Percentiles rank a stretch among this genome's conserved stretches.
phyloP scores from a whole-genome alignment of 2,329 filamentous ascomycete species.

The Calonectria montana region DNA sequence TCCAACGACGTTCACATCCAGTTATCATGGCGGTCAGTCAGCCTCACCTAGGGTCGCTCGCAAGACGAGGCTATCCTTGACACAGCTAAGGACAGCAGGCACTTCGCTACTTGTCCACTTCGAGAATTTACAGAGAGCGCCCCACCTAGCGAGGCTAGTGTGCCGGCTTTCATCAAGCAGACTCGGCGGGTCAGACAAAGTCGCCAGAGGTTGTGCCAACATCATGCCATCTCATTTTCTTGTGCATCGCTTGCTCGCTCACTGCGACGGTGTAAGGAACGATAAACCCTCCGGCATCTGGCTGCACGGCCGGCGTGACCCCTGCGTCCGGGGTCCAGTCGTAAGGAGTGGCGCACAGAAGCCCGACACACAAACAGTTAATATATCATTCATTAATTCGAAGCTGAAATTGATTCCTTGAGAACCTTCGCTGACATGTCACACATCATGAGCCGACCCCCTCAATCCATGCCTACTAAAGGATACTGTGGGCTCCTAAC shows the following conservation, averaged over 20 bases:
- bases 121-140: constrained; percentile 26
- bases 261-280: constrained; percentile 20
- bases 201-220: constrained; percentile 29
- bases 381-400: constrained; percentile 7
- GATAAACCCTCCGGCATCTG: constrained; percentile 20
- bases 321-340: constrained; percentile 39
- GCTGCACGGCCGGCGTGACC: constrained; percentile 17
- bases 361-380: constrained; percentile 7
- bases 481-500: constrained; percentile 32
- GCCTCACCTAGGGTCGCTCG: constrained; percentile 38
- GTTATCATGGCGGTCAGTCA: constrained; percentile 43
- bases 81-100: constrained; percentile 17
- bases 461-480: constrained; percentile 24
- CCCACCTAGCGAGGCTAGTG: constrained; percentile 31
- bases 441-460: constrained; percentile 7
- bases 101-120: constrained; percentile 3
- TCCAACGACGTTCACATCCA: constrained; percentile 35
- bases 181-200: constrained; percentile 21
- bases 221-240: constrained; percentile 38
- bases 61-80: constrained; percentile 44
- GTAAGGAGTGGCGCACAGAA: constrained; percentile 19
- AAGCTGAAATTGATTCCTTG: background rate
- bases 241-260: constrained; percentile 15
- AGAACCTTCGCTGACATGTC: constrained; percentile 7
- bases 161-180: constrained; percentile 25